phyloP scores from a whole-genome alignment of 2,329 filamentous ascomycete genomes.

The Aspergillus fischeri region DNA sequence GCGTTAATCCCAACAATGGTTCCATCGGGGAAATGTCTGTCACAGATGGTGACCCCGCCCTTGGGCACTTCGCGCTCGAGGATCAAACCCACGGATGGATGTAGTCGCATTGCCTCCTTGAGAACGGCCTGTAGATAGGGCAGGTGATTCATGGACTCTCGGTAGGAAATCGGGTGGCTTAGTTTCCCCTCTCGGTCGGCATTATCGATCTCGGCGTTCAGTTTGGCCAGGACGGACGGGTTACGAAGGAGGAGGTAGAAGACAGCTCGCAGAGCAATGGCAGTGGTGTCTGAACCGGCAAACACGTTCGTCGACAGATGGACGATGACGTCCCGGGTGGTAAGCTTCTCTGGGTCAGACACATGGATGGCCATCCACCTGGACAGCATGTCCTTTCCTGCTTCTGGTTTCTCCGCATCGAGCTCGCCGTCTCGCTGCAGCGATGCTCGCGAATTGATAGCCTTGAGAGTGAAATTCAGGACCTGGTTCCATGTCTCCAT shows the following conservation, averaged over 20 bases:
- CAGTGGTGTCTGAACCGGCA: constrained; percentile 30
- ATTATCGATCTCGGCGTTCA: constrained; percentile 38
- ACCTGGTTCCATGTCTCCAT: constrained; percentile 35
- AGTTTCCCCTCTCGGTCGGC: constrained; percentile 20
- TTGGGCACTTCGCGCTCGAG: constrained; percentile 34
- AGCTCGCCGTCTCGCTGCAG: constrained; percentile 15
- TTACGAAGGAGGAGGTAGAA: constrained; percentile 37
- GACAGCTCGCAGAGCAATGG: constrained; percentile 37
- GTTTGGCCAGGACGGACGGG: constrained; percentile 25
- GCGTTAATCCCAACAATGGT: constrained; percentile 44
- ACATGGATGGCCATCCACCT: constrained; percentile 26
- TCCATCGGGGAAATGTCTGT: constrained; percentile 32
- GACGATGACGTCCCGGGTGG: constrained; percentile 25
- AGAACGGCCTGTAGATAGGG: constrained; percentile 34
- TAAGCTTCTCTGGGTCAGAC: constrained; percentile 25
- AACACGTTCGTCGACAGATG: constrained; percentile 24
- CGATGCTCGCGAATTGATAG: constrained; percentile 25
- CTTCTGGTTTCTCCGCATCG: not conserved
- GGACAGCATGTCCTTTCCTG: constrained; percentile 28
- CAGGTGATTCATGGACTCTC: constrained; percentile 24
- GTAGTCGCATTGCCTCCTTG: constrained; percentile 36
- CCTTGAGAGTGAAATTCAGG: constrained; percentile 30
- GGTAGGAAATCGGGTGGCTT: constrained; percentile 18
- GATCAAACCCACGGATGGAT: constrained; percentile 31
- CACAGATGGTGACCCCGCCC: constrained; percentile 25